These are phyloP conservation scores for Tillandsia leiboldiana DNA, from an alignment of 176 grass and related monocot genomes.

Conservation along the genomic window DNA sequence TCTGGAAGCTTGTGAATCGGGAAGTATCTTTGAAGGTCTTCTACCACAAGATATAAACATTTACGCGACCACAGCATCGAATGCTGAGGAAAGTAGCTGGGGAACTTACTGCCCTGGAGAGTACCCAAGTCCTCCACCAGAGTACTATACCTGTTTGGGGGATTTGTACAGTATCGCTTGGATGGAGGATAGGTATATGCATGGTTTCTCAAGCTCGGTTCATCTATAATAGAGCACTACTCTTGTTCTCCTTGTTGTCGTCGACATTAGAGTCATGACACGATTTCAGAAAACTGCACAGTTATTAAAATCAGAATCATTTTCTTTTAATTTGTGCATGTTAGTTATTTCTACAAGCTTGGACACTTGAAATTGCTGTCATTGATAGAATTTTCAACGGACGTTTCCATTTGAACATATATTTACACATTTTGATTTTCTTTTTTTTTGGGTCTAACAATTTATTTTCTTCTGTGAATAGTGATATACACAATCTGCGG, in stretches of 20 bases:
- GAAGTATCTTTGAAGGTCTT: conserved; percentile 91
- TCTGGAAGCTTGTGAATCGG: conserved; percentile 97
- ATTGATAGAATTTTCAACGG: neutral
- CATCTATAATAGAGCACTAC: neutral
- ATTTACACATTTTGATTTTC: neutral
- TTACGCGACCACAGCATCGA: conserved; percentile 91
- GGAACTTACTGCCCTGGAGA: conserved; percentile 90
- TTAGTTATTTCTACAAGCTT: no score
- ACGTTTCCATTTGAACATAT: neutral
- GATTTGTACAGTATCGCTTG: conserved; percentile 89
- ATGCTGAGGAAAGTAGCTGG: conserved; percentile 91
- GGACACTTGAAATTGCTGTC: no score
- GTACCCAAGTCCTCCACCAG: conserved; percentile 45
- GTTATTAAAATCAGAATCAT: no score
- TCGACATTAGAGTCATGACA: neutral
- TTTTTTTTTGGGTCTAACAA: neutral
- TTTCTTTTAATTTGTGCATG: no score
- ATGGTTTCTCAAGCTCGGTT: neutral
- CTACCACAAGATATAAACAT: conserved; percentile 68
- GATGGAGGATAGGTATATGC: conserved; percentile 90
- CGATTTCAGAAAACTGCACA: neutral
- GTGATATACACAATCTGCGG: conserved; percentile 73
- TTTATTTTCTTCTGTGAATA: conserved; percentile 36
- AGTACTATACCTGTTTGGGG: conserved; percentile 86
- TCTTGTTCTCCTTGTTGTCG: neutral